Evolutionary conservation across 169 alveolate genomes (phyloP).

Genomic region (Babesia bovis): DNA sequence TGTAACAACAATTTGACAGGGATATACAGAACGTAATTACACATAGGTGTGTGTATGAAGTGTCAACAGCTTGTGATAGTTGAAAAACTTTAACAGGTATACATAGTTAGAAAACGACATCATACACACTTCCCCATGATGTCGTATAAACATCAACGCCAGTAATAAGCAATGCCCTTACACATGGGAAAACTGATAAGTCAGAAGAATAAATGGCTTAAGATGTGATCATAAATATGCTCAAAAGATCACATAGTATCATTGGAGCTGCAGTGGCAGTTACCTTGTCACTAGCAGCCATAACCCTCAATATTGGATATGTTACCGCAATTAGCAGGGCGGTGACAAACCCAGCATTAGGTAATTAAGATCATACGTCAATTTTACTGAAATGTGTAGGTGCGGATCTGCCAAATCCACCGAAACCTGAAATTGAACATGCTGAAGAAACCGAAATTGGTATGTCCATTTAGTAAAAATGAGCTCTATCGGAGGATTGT

Average conservation of each 20-base stretch:
- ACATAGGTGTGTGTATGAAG: too few species aligned
- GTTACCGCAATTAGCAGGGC: constrained; percentile 8
- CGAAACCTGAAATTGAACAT: constrained; percentile 7
- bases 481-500: neutral
- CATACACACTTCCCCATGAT: constrained; percentile 23
- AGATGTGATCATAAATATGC: neutral
- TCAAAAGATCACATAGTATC: neutral
- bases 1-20: too few species aligned
- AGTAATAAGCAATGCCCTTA: neutral
- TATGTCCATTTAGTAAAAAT: neutral
- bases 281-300: neutral
- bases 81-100: too few species aligned
- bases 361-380: neutral
- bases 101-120: too few species aligned
- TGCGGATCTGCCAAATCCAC: constrained; percentile 9
- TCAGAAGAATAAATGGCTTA: neutral
- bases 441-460: constrained; percentile 24
- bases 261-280: constrained; percentile 3
- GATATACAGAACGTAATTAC: too few species aligned
- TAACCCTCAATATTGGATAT: neutral
- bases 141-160: neutral
- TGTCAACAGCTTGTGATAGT: too few species aligned
- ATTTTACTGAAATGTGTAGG: constrained; percentile 10
- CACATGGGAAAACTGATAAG: neutral
- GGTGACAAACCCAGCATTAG: neutral